phyloP scores from a whole-genome alignment of 352 stramenopile species.

The Globisporangium splendens region DNA sequence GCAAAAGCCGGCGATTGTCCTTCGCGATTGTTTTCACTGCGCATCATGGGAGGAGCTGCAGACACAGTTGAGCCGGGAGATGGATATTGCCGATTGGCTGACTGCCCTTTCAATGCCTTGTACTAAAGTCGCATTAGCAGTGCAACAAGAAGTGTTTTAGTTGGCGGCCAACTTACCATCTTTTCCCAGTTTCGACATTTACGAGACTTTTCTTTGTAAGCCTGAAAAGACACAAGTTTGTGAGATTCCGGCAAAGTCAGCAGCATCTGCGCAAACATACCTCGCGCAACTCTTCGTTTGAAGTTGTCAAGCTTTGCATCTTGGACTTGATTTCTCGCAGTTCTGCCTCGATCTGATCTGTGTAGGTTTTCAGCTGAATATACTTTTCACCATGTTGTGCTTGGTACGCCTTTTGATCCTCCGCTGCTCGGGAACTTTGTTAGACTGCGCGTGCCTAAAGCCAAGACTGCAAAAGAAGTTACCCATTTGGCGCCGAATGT shows the following conservation, averaged over 20 bases:
- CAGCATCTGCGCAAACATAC: conserved; percentile 17
- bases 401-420: conserved; percentile 81
- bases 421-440: conserved; percentile 24
- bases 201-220: conserved; percentile 84
- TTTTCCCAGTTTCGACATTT: conserved; percentile 89
- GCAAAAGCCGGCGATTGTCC: conserved; percentile 43
- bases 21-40: conserved; percentile 28
- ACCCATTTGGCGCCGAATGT: conserved; percentile 76
- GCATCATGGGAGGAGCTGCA: conserved; percentile 19
- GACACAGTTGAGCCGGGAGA: conserved; percentile 58
- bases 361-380: conserved; percentile 85
- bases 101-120: conserved; percentile 64
- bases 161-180: conserved; percentile 42
- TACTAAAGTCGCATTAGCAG: conserved; percentile 30
- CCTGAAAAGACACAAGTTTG: conserved; percentile 24
- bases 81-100: conserved; percentile 44
- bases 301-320: conserved; percentile 59
- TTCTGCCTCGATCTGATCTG: conserved; percentile 80
- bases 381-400: conserved; percentile 82
- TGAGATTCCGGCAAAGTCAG: neutral
- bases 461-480: neutral
- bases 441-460: no score
- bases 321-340: conserved; percentile 79
- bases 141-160: neutral
- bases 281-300: conserved; percentile 80